Base-by-base conservation (phyloP, 1,284 basidiomycete genomes). In the Gymnopus androsaceus region DNA sequence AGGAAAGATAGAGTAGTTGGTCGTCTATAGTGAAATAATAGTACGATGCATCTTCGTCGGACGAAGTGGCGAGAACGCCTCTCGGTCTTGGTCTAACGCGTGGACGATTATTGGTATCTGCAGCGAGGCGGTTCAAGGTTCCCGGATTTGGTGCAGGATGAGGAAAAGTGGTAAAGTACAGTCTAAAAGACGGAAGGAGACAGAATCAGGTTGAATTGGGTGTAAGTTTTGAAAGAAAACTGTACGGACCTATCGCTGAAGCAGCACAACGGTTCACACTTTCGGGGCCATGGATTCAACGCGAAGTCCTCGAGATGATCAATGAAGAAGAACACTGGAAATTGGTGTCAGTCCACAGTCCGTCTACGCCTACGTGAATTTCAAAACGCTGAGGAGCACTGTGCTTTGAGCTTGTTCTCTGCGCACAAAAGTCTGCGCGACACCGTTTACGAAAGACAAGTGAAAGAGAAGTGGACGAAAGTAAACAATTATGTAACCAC, bases 21-120 rank as follows among this genome's bases (percentile, higher is more conserved):
- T 95, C 88, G 74, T 98, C 94, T 74, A 96, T 85, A 54, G 88
- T 90, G 75, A 92, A 92, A 72, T 88, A 92, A 72, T 90, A 92
- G 71, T 90, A 92, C 53, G 80, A 78, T 54, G 85, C 82, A 62
- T 82, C 76, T 61, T 85, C 84, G 65, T 90, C 87, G 44, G 85
- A 81, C 21, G 85, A 80, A 33, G 80, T 74, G 33, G 83, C 81
- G 33, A 82, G 79, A n/a, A 80, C 79, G 34, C 74, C 80, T 66
- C 74, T 76, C 8, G 82, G 75, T 62, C 78, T 78, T 47, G 81
- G 77, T 56, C 87, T 85, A 17, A 90, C 71, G 64, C 74, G 79
- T 59, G 87, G 87, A 44, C 73, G 75, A 67, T 76, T 77, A 40
- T 72, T 74, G 11, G 78, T 69, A 53, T 83, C 81, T 38, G 77